Evolutionary conservation across 768 basidiomycete genomes (phyloP), one percentile per base, ranked within the genome.

Genomic region (Termitomyces sp.): DNA sequence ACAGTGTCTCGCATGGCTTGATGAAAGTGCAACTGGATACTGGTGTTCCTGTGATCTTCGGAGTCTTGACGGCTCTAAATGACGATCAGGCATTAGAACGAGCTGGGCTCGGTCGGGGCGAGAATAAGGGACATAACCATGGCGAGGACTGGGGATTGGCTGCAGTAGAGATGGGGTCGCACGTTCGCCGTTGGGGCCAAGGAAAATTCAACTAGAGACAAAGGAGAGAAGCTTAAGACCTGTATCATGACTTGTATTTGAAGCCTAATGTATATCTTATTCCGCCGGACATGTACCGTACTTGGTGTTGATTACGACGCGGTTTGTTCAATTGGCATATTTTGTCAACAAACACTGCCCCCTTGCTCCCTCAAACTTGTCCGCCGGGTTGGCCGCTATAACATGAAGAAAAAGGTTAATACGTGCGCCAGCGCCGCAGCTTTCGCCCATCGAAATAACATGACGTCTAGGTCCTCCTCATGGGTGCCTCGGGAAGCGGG

Each of bases 131-230:
- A 2, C 97, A 98, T 67, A 98, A 98, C 72, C 96, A 99, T 66
- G 96, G 96, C 17, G 92, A 94, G 70, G 96, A 98, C 63, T 99
- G 95, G 95, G 96, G 89, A n/a, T 68, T 86, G 40, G 95, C 95
- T 3, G 96, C 96, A 3, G 94, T 98, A 6, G 96, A 99, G 69
- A 94, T 94, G 91, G 89, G 84, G 2, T 75, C 75, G 33, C 84
- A 84, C 55, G 72, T 78, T 49, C 80, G 77, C 58, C 75, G 77
- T 30, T 94, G 91, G 91, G 73, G 73, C 40, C 78, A 83, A 65
- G 91, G 91, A 40, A 83, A 78, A 60, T 91, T 91, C 67, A 67
- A 66, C 37, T 70, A 63, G 60, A 58, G 58, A 52, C 50, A 23
- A 50, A 46, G 46, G 53, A 58, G 48, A 45, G 26, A 40, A 46